These are phyloP conservation scores for Cornus florida DNA, from an alignment of 148 eudicot genomes.

Conservation along the genomic window DNA sequence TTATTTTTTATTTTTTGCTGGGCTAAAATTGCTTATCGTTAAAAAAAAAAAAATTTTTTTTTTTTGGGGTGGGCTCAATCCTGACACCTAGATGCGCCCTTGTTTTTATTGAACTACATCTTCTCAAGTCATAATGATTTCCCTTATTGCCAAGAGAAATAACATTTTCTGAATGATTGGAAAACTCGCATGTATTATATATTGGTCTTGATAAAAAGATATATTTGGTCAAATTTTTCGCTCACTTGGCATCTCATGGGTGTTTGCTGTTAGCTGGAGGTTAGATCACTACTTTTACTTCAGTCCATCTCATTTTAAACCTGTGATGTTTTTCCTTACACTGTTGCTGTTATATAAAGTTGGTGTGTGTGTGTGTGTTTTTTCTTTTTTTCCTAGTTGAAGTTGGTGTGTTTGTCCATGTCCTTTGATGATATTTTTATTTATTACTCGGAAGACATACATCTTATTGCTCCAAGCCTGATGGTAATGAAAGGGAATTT, in stretches of 20 bases:
- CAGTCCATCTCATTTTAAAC: neutral
- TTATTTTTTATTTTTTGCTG: too few species aligned
- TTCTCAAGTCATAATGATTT: too few species aligned
- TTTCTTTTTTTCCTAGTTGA: neutral
- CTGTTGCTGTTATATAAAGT: neutral
- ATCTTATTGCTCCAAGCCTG: neutral
- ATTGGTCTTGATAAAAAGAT: neutral
- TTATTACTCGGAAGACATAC: neutral
- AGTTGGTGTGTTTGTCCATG: neutral
- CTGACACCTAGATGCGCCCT: too few species aligned
- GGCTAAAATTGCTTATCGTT: too few species aligned
- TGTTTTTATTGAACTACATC: too few species aligned
- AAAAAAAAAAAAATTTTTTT: too few species aligned
- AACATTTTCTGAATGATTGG: neutral
- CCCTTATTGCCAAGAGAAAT: too few species aligned
- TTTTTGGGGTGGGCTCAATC: too few species aligned
- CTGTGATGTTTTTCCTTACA: neutral
- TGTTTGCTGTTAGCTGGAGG: neutral
- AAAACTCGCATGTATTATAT: neutral
- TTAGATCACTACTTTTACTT: neutral
- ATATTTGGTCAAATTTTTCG: neutral
- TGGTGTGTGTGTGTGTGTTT: too few species aligned
- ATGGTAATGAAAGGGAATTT: constrained; percentile 6
- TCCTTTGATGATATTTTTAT: neutral
- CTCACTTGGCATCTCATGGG: neutral